Percentiles rank a stretch among this genome's conserved stretches.
These are phyloP conservation scores for Entomortierella chlamydospora DNA, from an alignment of 192 early-diverging fungal species.

Conservation along the genomic window DNA sequence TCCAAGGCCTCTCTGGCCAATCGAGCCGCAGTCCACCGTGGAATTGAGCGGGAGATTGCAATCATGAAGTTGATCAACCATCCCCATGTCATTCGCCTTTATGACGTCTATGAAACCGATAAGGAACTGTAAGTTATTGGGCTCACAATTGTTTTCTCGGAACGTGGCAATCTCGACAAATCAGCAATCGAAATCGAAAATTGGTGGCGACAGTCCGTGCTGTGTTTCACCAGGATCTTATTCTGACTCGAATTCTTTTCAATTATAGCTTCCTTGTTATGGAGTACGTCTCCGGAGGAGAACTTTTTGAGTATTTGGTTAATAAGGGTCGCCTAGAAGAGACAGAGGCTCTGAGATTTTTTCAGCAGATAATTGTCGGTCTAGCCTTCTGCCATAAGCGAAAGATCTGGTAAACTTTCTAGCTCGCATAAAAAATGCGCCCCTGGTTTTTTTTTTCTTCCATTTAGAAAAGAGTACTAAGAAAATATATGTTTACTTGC, in stretches of 20 bases:
- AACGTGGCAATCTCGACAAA: neutral
- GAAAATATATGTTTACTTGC: neutral
- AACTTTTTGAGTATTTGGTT: conserved; percentile 79
- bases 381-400: conserved; percentile 74
- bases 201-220: conserved; percentile 7
- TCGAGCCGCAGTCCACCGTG: conserved; percentile 57
- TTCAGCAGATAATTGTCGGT: conserved; percentile 64
- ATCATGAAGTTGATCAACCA: conserved; percentile 67
- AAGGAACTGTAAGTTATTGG: conserved; percentile 44
- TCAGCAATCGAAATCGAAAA: neutral
- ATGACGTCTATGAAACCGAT: conserved; percentile 63
- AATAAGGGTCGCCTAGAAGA: conserved; percentile 57
- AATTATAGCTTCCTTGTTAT: conserved; percentile 63
- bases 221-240: too few species aligned
- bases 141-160: conserved; percentile 1
- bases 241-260: neutral
- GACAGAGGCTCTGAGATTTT: conserved; percentile 61
- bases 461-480: neutral
- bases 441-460: conserved; percentile 2
- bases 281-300: conserved; percentile 80
- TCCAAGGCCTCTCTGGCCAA: conserved; percentile 59
- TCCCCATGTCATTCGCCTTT: conserved; percentile 62
- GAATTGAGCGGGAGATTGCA: conserved; percentile 66
- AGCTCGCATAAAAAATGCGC: neutral
- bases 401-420: conserved; percentile 57